phyloP scores from a whole-genome alignment of 2,329 filamentous ascomycete genomes.

The Fusarium haematococcum region DNA sequence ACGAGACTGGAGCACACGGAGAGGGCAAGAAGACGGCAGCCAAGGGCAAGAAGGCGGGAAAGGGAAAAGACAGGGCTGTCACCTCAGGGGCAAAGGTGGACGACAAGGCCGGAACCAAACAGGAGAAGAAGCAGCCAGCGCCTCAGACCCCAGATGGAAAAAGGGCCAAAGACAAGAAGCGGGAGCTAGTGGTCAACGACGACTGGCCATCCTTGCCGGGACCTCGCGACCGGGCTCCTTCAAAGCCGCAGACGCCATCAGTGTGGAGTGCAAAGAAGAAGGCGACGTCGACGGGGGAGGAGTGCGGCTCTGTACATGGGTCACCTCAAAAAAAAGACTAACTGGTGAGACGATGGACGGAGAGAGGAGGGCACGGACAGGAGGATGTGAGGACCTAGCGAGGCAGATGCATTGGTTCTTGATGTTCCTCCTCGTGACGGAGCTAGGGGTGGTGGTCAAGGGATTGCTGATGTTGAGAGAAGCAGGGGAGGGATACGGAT shows the following conservation, averaged over 20 bases:
- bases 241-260: constrained; percentile 36
- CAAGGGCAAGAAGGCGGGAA: constrained; percentile 9
- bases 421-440: constrained; percentile 1
- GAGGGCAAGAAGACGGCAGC: constrained; percentile 22
- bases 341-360: neutral
- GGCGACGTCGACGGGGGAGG: neutral
- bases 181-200: constrained; percentile 30
- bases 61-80: constrained; percentile 26
- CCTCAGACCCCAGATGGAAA: constrained; percentile 26
- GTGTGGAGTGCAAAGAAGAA: constrained; percentile 38
- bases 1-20: neutral
- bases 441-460: neutral
- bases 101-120: constrained; percentile 6
- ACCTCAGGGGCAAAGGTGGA: constrained; percentile 12
- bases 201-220: constrained; percentile 44
- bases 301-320: constrained; percentile 1
- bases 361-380: neutral
- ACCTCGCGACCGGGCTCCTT: constrained; percentile 40
- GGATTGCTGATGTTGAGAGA: constrained; percentile 5
- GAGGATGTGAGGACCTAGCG: constrained; percentile 2
- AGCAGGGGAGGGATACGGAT: constrained; percentile 5
- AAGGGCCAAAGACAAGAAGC: constrained; percentile 18
- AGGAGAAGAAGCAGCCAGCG: constrained; percentile 4
- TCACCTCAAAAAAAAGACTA: constrained; percentile 27
- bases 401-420: constrained; percentile 1